These are phyloP conservation scores for Vitis rupestris DNA, from an alignment of 164 flowering plant species.

Conservation along the genomic window DNA sequence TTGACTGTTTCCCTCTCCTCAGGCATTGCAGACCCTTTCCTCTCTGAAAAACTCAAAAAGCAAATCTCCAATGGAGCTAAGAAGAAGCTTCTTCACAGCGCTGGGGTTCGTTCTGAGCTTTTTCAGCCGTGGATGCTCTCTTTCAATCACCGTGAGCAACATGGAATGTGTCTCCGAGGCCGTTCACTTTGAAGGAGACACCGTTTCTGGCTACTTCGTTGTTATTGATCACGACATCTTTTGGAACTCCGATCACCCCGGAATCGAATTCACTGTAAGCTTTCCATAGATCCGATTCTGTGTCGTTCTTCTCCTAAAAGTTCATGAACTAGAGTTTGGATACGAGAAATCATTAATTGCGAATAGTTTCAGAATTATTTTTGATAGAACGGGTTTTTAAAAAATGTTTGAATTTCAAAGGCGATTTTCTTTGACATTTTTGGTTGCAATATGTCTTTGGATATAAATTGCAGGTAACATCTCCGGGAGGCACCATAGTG, in stretches of 20 bases:
- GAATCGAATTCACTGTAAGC: constrained; percentile 20
- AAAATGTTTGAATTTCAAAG: too few species aligned
- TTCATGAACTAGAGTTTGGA: background rate
- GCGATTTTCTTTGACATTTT: background rate
- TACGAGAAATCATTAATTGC: too few species aligned
- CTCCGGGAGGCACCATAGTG: constrained; percentile 18
- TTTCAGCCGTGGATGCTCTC: background rate
- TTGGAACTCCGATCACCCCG: constrained; percentile 18
- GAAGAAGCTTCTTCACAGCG: too few species aligned
- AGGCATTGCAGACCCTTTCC: too few species aligned
- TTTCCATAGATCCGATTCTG: background rate
- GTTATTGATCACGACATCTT: constrained; percentile 12
- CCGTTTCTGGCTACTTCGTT: constrained; percentile 17
- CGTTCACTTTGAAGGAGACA: constrained; percentile 13
- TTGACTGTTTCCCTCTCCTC: too few species aligned
- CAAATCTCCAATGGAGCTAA: too few species aligned
- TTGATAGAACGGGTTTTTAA: too few species aligned
- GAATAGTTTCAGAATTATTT: too few species aligned
- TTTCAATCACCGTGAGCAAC: constrained; percentile 15
- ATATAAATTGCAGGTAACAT: constrained; percentile 12
- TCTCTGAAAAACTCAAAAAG: too few species aligned
- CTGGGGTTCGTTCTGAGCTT: background rate
- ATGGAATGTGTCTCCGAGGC: constrained; percentile 17
- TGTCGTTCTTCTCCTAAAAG: background rate
- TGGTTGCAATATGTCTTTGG: background rate